Conservation (phyloP, 2,329 filamentous ascomycete species). For the Seiridium cupressi region DNA sequence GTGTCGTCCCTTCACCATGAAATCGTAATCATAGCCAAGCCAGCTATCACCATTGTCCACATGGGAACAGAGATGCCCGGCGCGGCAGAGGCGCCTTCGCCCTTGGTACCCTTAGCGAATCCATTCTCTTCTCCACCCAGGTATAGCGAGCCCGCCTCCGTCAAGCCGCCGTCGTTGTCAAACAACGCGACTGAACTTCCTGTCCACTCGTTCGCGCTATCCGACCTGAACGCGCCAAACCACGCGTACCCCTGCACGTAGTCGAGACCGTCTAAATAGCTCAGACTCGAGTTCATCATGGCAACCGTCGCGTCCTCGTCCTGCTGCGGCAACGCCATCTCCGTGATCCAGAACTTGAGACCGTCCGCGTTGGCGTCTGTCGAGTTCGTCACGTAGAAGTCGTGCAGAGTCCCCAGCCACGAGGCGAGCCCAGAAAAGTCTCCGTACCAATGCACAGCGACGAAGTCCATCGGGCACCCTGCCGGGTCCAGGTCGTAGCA, state of each 20-base stretch:
- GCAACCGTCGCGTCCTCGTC: slow-evolving; percentile 29
- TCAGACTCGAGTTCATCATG: slow-evolving; percentile 39
- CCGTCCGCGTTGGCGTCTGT: slow-evolving; percentile 9
- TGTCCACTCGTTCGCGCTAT: slow-evolving; percentile 37
- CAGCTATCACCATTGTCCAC: slow-evolving; percentile 1
- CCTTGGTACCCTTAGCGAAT: slow-evolving; percentile 31
- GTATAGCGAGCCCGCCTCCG: slow-evolving; percentile 35
- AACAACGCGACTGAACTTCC: slow-evolving; percentile 36
- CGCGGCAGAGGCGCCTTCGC: slow-evolving; percentile 5
- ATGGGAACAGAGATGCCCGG: not conserved
- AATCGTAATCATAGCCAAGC: not conserved
- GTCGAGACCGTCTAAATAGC: slow-evolving; percentile 30
- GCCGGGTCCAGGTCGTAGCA: slow-evolving; percentile 35
- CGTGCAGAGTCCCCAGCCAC: slow-evolving; percentile 32
- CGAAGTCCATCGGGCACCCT: slow-evolving; percentile 38
- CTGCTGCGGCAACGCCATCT: slow-evolving; percentile 35
- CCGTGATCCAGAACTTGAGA: slow-evolving; percentile 36
- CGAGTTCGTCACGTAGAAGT: slow-evolving; percentile 31
- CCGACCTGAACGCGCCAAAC: slow-evolving; percentile 37
- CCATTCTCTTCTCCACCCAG: slow-evolving; percentile 36
- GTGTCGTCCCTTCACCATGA: not conserved
- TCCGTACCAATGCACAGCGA: slow-evolving; percentile 41
- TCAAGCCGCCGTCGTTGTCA: slow-evolving; percentile 33
- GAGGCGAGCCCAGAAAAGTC: slow-evolving; percentile 31
- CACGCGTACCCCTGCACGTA: slow-evolving; percentile 37